Percentiles rank a stretch among this genome's conserved stretches.
Conservation (phyloP, 352 stramenopile genomes). For the Globisporangium polare region DNA sequence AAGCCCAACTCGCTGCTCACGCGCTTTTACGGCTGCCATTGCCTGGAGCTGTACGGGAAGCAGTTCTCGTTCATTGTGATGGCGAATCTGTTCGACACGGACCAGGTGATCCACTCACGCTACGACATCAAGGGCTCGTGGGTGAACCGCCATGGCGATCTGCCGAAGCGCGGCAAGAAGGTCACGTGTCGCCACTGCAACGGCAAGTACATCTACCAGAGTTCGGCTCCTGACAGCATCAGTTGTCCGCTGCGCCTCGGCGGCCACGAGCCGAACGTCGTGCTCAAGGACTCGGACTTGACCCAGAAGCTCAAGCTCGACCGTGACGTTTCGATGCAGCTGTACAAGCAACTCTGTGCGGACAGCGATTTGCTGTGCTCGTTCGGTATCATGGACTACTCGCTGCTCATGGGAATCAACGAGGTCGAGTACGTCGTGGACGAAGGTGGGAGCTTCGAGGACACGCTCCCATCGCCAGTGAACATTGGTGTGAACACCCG, state of each 20-base stretch:
- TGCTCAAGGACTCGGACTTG: conserved; percentile 87
- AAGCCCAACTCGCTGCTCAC: conserved; percentile 85
- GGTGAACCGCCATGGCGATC: conserved; percentile 80
- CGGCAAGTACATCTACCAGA: conserved; percentile 77
- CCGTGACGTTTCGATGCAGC: conserved; percentile 52
- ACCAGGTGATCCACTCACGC: conserved; percentile 81
- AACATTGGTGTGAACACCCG: conserved; percentile 22
- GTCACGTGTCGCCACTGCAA: conserved; percentile 89
- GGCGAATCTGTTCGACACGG: conserved; percentile 90
- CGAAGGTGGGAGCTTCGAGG: conserved; percentile 40
- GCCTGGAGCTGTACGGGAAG: conserved; percentile 88
- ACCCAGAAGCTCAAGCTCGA: conserved; percentile 88
- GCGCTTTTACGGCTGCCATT: conserved; percentile 90
- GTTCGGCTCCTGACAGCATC: conserved; percentile 53
- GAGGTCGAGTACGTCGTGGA: conserved; percentile 88
- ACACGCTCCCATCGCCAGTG: conserved; percentile 23
- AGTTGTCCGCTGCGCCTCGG: conserved; percentile 73
- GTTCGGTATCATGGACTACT: conserved; percentile 93
- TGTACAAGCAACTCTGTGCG: conserved; percentile 77
- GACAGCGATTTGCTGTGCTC: conserved; percentile 81
- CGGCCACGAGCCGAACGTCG: conserved; percentile 85
- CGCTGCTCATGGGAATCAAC: conserved; percentile 87
- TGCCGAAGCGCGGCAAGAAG: conserved; percentile 84
- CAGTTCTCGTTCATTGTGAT: conserved; percentile 92
- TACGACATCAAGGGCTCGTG: conserved; percentile 92